These are phyloP conservation scores for Candida tammaniensis DNA, from an alignment of 805 yeast genomes.

Conservation along the genomic window DNA sequence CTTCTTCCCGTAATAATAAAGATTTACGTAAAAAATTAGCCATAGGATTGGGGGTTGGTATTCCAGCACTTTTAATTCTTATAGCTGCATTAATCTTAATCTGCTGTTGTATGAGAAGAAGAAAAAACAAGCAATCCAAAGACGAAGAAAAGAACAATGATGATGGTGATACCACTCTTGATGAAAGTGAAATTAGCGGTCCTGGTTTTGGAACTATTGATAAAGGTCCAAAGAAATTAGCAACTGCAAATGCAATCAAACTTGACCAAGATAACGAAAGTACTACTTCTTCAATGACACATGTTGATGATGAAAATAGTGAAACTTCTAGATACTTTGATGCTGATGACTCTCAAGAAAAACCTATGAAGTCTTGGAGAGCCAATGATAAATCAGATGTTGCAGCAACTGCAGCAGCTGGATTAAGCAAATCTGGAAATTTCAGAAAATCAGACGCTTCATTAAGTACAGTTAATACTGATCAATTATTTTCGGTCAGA, in stretches of 20 bases:
- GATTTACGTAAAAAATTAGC: constrained; percentile 56
- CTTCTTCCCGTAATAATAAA: constrained; percentile 1
- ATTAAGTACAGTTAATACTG: constrained; percentile 80
- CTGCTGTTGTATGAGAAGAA: constrained; percentile 48
- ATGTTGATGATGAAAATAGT: constrained; percentile 48
- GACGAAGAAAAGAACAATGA: constrained; percentile 11
- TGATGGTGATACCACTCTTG: constrained; percentile 16
- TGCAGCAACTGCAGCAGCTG: constrained; percentile 12
- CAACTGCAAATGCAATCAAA: constrained; percentile 12
- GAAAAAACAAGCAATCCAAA: constrained; percentile 17
- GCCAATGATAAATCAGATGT: constrained; percentile 34
- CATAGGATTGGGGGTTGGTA: constrained; percentile 85
- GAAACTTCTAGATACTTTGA: constrained; percentile 27
- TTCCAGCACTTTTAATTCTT: constrained; percentile 59
- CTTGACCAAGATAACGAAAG: constrained; percentile 20
- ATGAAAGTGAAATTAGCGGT: constrained; percentile 22
- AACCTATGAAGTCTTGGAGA: constrained; percentile 43
- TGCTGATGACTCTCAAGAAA: constrained; percentile 30
- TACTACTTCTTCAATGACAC: constrained; percentile 45
- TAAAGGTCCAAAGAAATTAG: constrained; percentile 13
- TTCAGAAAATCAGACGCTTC: constrained; percentile 72
- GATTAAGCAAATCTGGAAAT: constrained; percentile 34
- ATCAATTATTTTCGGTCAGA: constrained; percentile 75
- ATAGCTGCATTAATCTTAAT: constrained; percentile 49
- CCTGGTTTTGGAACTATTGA: constrained; percentile 36